Base-by-base conservation (phyloP, 1,284 basidiomycete species). In the Malassezia restricta region DNA sequence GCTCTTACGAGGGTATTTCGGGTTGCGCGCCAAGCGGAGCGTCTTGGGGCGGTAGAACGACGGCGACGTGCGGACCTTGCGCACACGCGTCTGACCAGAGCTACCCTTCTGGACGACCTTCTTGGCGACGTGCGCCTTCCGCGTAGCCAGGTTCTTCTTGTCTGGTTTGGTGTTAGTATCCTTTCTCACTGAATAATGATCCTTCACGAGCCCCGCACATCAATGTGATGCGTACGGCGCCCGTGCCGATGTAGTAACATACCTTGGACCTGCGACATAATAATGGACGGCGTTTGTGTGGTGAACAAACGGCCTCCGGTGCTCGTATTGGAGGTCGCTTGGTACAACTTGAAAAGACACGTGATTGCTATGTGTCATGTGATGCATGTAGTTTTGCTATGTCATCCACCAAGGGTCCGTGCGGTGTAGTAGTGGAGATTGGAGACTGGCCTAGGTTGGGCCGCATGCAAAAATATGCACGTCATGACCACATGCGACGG, bases 31-130 rank as follows among this genome's bases (percentile, higher is more conserved):
- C 50, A 95, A 83, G 64, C 81, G 82, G 59, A 98, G 81, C 49
- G 92, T 96, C 80, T 89, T 92, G 63, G 92, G 92, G 67, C 89
- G 87, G 79, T 89, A 87, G 85, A 98, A 96, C 45, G 87, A 83
- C 58, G 90, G 87, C 51, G 84, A 84, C 73, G 80, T 84, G 66
- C 88, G 84, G 47, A 83, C 79, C 79, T 95, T 95, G 76, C 87
- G 84, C 66, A 81, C 74, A 37, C 47, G 47, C 50, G 82, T 79
- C 75, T 85, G 83, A 48, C 82, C 81, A 73, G 85, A 80, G 58
- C 77, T 77, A 78, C 91, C 92, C 77, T 89, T 88, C 60, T 95
- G 82, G 57, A 85, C 90, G 29, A 91, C 89, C 81, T 96, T 96
- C 81, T 91, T 95, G 56, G 91, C 91, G 49, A 84, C 79, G 79